A percentile compares a stretch with the other conserved stretches of the same genome.
Evolutionary conservation across 2,329 filamentous ascomycete genomes (phyloP).

Genomic region (Aureobasidium namibiae): DNA sequence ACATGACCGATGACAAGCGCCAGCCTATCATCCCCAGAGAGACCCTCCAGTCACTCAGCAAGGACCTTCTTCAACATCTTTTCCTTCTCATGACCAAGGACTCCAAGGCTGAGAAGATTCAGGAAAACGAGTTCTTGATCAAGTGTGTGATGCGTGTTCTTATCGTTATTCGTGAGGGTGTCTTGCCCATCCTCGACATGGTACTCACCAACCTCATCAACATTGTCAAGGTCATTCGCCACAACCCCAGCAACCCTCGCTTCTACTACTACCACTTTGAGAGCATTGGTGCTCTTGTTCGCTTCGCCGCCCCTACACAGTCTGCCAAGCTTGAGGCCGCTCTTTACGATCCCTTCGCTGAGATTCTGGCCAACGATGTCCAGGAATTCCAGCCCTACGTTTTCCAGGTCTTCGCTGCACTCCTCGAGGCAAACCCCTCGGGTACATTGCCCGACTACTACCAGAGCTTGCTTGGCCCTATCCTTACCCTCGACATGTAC

Average conservation of each 20-base stretch:
- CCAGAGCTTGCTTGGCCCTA: conserved; percentile 65
- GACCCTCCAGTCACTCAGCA: conserved; percentile 67
- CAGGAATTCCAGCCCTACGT: conserved; percentile 94
- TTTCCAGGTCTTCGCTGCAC: conserved; percentile 86
- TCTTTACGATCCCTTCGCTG: conserved; percentile 75
- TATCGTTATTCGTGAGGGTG: conserved; percentile 82
- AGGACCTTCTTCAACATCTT: conserved; percentile 79
- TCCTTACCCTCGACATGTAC: conserved; percentile 79
- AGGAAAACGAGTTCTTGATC: conserved; percentile 99
- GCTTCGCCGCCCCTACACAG: conserved; percentile 60
- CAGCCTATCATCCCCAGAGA: conserved; percentile 71
- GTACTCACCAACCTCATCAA: conserved; percentile 77
- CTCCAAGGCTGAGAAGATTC: conserved; percentile 77
- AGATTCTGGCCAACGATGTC: conserved; percentile 72
- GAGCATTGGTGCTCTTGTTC: conserved; percentile 80
- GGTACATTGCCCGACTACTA: conserved; percentile 75
- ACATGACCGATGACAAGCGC: conserved; percentile 66
- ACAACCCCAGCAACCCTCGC: conserved; percentile 91
- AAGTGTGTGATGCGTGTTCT: conserved; percentile 96
- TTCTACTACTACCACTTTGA: conserved; percentile 99
- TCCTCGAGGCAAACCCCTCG: conserved; percentile 77
- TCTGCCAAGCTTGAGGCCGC: conserved; percentile 68
- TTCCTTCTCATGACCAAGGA: conserved; percentile 88
- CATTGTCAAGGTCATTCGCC: conserved; percentile 85
- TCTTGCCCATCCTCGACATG: conserved; percentile 63